Percentiles rank a stretch among this genome's conserved stretches.
Evolutionary conservation across 1,139 yeast genomes (phyloP).

Genomic region (Barnettozyma hawaiiensis): DNA sequence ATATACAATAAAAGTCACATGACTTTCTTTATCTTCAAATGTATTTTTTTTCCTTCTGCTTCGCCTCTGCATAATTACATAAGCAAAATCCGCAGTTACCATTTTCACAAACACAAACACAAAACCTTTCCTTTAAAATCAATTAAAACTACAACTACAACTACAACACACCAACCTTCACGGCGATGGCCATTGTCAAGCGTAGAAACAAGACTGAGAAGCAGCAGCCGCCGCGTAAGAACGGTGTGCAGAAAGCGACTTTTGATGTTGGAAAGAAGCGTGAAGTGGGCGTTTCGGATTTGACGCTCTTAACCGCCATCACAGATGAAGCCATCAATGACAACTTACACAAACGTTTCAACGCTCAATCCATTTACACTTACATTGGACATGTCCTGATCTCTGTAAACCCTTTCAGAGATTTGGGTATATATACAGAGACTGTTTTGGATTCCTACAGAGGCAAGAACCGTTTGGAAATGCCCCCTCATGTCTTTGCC

Average conservation of each 20-base stretch:
- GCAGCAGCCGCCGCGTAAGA: conserved; percentile 49
- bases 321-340: conserved; percentile 92
- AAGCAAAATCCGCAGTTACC: neutral
- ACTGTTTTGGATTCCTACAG: conserved; percentile 69
- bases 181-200: conserved; percentile 68
- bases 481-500: conserved; percentile 98
- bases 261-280: conserved; percentile 85
- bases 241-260: conserved; percentile 85
- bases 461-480: conserved; percentile 91
- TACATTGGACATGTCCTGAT: conserved; percentile 85
- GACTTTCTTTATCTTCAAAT: neutral
- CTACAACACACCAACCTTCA: neutral
- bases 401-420: conserved; percentile 95
- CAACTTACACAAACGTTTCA: conserved; percentile 81
- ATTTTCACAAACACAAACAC: neutral
- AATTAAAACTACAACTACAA: neutral
- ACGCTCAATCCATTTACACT: conserved; percentile 85
- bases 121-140: neutral
- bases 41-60: too few relatives aligned
- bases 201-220: conserved; percentile 46
- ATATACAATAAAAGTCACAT: neutral
- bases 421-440: conserved; percentile 88
- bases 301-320: conserved; percentile 82
- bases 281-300: conserved; percentile 95
- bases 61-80: neutral